phyloP scores from a whole-genome alignment of 176 grass and related monocot genomes.

The Ensete glaucum region DNA sequence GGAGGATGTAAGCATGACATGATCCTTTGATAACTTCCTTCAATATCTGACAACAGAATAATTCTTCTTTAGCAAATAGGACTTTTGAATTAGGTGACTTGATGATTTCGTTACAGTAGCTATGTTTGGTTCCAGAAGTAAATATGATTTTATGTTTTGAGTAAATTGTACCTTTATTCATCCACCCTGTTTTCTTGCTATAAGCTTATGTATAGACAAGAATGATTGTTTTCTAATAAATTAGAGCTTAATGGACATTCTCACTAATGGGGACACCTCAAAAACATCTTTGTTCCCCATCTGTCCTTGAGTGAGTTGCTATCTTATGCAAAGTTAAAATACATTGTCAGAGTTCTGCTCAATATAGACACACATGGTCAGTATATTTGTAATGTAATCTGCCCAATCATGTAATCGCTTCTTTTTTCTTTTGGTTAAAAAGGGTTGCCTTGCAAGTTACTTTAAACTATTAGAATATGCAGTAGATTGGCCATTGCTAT shows the following conservation, averaged over 20 bases:
- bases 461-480: too few species aligned
- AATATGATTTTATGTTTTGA: too few species aligned
- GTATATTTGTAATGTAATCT: too few species aligned
- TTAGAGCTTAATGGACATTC: not conserved
- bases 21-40: not conserved
- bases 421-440: too few species aligned
- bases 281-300: not conserved
- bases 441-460: too few species aligned
- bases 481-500: too few species aligned
- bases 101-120: not conserved
- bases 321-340: not conserved
- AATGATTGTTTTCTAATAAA: not conserved
- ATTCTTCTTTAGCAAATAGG: too few species aligned
- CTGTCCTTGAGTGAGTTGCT: not conserved
- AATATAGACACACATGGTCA: not conserved
- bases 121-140: too few species aligned
- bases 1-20: conserved; percentile 44
- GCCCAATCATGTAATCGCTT: not conserved
- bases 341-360: not conserved
- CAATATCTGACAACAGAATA: not conserved
- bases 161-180: too few species aligned
- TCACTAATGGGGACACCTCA: not conserved
- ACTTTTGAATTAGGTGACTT: not conserved
- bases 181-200: not conserved
- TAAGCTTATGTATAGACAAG: not conserved